A percentile compares a stretch with the other conserved stretches of the same genome.
Conservation (phyloP, 305 asterid genomes). For the Solanum hybrid region DNA sequence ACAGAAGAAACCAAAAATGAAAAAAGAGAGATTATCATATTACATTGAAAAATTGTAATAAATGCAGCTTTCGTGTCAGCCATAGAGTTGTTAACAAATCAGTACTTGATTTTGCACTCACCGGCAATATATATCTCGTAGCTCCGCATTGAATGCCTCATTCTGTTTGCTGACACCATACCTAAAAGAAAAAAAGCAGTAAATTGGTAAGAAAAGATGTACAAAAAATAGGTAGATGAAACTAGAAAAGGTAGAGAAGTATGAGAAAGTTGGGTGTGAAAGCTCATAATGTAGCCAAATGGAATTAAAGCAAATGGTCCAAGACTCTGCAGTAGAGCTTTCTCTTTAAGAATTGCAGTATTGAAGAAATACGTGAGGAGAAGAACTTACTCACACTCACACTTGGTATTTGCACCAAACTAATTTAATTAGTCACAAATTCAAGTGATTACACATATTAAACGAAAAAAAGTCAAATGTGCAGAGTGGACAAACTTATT, state of each 20-base stretch:
- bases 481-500: constrained; percentile 36
- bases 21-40: not conserved
- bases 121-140: constrained; percentile 88
- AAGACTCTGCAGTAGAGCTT: not conserved
- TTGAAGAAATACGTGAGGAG: not conserved
- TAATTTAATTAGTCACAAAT: not conserved
- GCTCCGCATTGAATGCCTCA: constrained; percentile 87
- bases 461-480: not conserved
- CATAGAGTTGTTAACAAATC: not conserved
- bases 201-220: constrained; percentile 5
- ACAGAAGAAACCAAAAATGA: not conserved
- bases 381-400: not conserved
- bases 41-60: not conserved
- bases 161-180: constrained; percentile 92
- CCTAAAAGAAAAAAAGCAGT: constrained; percentile 31
- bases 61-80: not conserved
- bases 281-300: not conserved
- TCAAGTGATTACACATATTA: not conserved
- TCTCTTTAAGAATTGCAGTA: not conserved
- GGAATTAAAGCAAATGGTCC: not conserved
- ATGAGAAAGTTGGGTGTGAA: not conserved
- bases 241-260: not conserved
- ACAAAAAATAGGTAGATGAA: not conserved
- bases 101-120: constrained; percentile 19
- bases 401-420: not conserved